Evolutionary conservation across 805 yeast species (phyloP), one percentile per base, ranked within the genome.

Genomic region (Naumovozyma castellii): DNA sequence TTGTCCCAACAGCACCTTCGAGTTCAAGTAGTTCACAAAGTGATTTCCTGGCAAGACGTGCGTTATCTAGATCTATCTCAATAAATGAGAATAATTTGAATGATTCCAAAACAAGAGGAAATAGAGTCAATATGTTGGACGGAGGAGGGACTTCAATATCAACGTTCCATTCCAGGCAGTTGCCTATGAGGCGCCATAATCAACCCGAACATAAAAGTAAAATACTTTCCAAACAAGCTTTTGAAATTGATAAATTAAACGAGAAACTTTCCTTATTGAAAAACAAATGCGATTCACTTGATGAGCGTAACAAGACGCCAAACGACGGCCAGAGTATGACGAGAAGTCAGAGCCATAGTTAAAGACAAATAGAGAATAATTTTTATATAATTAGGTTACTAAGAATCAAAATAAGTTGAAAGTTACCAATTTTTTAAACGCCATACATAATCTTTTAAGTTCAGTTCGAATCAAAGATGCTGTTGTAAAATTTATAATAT

Each of bases 1-100:
- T 82, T 16, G 78, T 82, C 10, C 90, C 90, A 17, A 82, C 87
- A 0, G 85, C 85, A 0, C 87, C 87, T 17, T 59, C 63, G 17
- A 45, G 53, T 19, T 41, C 54, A 8, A 51, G 46, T 29, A 40
- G 42, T 6, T 45, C 50, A 15, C 38, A 42, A 10, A 45, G 50
- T 14, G 54, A 49, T 28, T 40, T 46, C 18, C 33, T 42, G 18
- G 41, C 40, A 5, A 50, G 44, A 16, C 47, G 46, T 6, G 15
- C 32, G 5, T n/a, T 29, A 5, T 29, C 32, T 14, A 29, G 15
- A n/a, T 12, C 15, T n/a, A 29, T 14, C 13, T 29, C 32, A 12
- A 12, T 29, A 5, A 29, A 29, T 29, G 32, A 29, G 13, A 29
- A 29, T 13, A n/a, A n/a, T 29, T n/a, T 29, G 5, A 14, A 9